Evolutionary conservation across 176 grass and related monocot genomes (phyloP), one percentile per base, ranked within the genome.

Genomic region (Raddia distichophylla): DNA sequence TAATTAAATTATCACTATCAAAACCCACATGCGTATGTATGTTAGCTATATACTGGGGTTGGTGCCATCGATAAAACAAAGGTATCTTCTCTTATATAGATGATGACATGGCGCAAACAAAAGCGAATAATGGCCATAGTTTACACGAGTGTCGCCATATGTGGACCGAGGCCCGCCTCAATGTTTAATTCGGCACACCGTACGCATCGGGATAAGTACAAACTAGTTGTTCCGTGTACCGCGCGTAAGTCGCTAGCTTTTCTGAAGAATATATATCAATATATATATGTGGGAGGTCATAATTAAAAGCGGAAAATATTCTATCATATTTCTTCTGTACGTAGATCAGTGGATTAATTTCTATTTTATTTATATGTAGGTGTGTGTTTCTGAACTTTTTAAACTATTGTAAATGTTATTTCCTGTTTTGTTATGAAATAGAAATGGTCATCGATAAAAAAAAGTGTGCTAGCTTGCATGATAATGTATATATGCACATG

Each of bases 101-200:
- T 62, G 42, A 3, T 62, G 57, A 16, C 57, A 73, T 17, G 18
- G 45, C 19, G 47, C 55, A 50, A 61, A 17, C 67, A 40, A 0
- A 49, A 49, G 2, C 69, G 53, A 45, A 63, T 5, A 63, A 73
- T 27, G 20, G 2, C 12, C 57, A 22, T 62, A 42, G 20, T 76
- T 50, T 67, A 67, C 9, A 58, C 8, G 60, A 37, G 22, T 5
- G 50, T 68, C 51, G 58, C 6, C 27, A 50, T 67, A 50, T 12
- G 61, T 65, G 37, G 16, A n/a, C 42, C 34, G 14, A 19, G 37
- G 43, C 19, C 17, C 8, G 43, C 19, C 17, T n/a, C 54, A 2
- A 71, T 48, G 22, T 60, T 71, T 71, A 81, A 71, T n/a, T 71
- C 48, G 79, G 15, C n/a, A 43, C 78, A 70, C 40, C 8, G n/a